Percentiles rank a stretch among this genome's conserved stretches.
Evolutionary conservation across 805 yeast species (phyloP).

Genomic region (Nakazawaea populi): DNA sequence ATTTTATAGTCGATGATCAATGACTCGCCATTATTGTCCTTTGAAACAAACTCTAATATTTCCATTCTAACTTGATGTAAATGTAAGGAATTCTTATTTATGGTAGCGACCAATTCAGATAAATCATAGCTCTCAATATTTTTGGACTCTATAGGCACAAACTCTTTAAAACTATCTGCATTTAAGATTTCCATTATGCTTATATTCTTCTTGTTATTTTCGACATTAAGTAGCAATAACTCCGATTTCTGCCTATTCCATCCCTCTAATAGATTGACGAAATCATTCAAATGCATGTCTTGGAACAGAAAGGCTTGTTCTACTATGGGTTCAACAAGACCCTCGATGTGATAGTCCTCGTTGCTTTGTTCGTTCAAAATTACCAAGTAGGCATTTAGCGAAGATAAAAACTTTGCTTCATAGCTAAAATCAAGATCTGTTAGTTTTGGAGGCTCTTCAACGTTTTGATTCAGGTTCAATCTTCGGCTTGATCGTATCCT

Average conservation of each 20-base stretch:
- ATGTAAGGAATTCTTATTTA: conserved; percentile 18
- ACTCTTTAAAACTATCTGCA: conserved; percentile 15
- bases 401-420: conserved; percentile 2
- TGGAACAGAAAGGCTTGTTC: background rate
- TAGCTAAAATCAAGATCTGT: conserved; percentile 7
- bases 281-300: conserved; percentile 16
- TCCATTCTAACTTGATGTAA: conserved; percentile 21
- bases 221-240: conserved; percentile 7
- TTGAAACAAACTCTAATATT: conserved; percentile 20
- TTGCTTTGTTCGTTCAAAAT: background rate
- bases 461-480: conserved; percentile 13
- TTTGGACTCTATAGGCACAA: conserved; percentile 10
- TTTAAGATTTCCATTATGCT: conserved; percentile 27
- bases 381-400: conserved; percentile 2
- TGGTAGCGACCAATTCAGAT: conserved; percentile 10
- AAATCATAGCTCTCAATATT: conserved; percentile 17
- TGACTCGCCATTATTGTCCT: conserved; percentile 14
- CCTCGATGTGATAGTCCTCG: background rate
- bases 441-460: conserved; percentile 1
- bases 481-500: conserved; percentile 35
- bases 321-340: background rate
- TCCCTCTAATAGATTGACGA: conserved; percentile 20
- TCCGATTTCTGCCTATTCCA: conserved; percentile 22
- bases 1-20: conserved; percentile 20
- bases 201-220: conserved; percentile 4